A percentile compares a stretch with the other conserved stretches of the same genome.
Evolutionary conservation across 148 eudicot species (phyloP).

Genomic region (Fallopia convolvulus): DNA sequence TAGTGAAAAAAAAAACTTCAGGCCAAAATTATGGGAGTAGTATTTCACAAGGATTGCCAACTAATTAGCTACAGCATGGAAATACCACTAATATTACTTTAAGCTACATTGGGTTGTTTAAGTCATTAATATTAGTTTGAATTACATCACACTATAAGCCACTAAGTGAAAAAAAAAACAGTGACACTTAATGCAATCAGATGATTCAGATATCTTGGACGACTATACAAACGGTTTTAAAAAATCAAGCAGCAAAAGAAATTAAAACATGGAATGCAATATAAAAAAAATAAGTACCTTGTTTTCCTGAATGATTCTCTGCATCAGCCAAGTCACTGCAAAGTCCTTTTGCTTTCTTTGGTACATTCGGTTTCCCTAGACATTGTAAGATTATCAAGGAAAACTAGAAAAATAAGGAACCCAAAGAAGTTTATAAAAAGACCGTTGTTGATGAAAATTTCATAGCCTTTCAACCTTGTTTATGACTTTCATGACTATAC

Average conservation of each 20-base stretch:
- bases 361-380: conserved; percentile 24
- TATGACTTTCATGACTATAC: background rate
- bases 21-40: background rate
- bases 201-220: background rate
- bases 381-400: background rate
- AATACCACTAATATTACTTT: no score
- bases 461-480: conserved; percentile 3
- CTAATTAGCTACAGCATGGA: background rate
- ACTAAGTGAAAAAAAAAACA: background rate
- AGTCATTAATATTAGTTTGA: background rate
- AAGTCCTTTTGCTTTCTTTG: conserved; percentile 29
- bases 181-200: background rate
- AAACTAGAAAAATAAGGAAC: background rate
- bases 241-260: background rate
- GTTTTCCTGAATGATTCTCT: conserved; percentile 56
- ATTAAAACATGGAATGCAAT: background rate
- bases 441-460: background rate
- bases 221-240: background rate
- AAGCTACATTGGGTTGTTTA: background rate
- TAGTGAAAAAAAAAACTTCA: background rate
- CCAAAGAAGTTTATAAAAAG: background rate
- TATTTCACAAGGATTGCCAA: background rate
- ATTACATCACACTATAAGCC: background rate
- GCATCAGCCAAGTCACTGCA: conserved; percentile 26
- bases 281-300: conserved; percentile 29